These are phyloP conservation scores for Nemania abortiva DNA, from an alignment of 2,329 filamentous ascomycete species.

Conservation along the genomic window DNA sequence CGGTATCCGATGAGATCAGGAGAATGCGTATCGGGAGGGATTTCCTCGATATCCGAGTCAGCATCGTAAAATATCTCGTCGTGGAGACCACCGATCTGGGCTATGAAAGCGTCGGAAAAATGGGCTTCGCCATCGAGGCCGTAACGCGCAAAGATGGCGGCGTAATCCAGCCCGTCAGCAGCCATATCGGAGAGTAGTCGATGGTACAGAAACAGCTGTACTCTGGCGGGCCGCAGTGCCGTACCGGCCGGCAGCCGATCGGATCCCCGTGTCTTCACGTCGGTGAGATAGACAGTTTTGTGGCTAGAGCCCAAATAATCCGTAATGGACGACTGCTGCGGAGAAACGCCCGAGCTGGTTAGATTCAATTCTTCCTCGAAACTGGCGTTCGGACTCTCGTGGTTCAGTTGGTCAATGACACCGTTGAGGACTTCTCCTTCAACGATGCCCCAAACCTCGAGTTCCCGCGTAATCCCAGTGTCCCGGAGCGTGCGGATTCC, in stretches of 20 bases:
- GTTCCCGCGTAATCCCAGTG: constrained; percentile 77
- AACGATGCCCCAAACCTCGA: constrained; percentile 87
- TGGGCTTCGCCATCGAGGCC: constrained; percentile 70
- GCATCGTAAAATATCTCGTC: constrained; percentile 72
- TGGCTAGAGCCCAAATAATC: constrained; percentile 54
- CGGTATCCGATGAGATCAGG: constrained; percentile 60
- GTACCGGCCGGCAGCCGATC: constrained; percentile 73
- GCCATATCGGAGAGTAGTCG: constrained; percentile 83
- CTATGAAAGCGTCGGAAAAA: constrained; percentile 85
- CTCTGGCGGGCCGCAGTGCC: constrained; percentile 78
- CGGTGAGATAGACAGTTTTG: constrained; percentile 76
- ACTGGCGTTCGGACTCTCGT: constrained; percentile 78
- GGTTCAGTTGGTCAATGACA: constrained; percentile 87
- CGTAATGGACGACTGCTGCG: constrained; percentile 53
- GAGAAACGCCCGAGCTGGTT: constrained; percentile 49
- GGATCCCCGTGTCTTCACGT: constrained; percentile 85
- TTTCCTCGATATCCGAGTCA: constrained; percentile 43
- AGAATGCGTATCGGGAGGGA: constrained; percentile 37
- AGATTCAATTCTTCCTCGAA: constrained; percentile 71
- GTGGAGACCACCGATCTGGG: constrained; percentile 77
- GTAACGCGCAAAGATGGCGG: constrained; percentile 77
- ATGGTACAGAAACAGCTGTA: constrained; percentile 93
- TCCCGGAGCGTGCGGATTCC: constrained; percentile 80
- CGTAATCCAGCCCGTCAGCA: constrained; percentile 75
- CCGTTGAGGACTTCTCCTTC: constrained; percentile 88